Conservation (phyloP, 768 basidiomycete species). For the Amyloporia xantha region DNA sequence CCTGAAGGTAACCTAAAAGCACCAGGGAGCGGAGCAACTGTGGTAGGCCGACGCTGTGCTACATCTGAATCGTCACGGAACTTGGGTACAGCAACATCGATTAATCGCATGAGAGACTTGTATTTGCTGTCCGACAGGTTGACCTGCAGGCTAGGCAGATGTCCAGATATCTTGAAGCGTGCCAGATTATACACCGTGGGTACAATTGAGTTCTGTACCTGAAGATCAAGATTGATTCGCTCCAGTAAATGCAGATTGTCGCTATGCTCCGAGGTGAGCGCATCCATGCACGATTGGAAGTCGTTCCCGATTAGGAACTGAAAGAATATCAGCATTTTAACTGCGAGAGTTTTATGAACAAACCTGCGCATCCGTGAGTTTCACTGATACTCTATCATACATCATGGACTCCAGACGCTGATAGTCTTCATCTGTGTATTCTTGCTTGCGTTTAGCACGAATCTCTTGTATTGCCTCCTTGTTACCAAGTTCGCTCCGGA, state of each 20-base stretch:
- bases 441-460: slow-evolving; percentile 73
- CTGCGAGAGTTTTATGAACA: background rate
- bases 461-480: slow-evolving; percentile 74
- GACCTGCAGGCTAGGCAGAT: slow-evolving; percentile 78
- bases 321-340: slow-evolving; percentile 6
- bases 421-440: slow-evolving; percentile 86
- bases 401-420: slow-evolving; percentile 81
- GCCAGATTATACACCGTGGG: slow-evolving; percentile 76
- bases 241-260: slow-evolving; percentile 83
- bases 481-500: slow-evolving; percentile 84
- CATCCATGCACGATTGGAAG: slow-evolving; percentile 74
- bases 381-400: slow-evolving; percentile 87
- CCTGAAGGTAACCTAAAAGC: slow-evolving; percentile 47
- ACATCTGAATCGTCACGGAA: slow-evolving; percentile 38
- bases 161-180: slow-evolving; percentile 86
- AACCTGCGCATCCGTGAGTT: slow-evolving; percentile 87
- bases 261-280: slow-evolving; percentile 50
- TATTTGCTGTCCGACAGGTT: slow-evolving; percentile 91
- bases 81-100: slow-evolving; percentile 86
- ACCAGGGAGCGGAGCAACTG: slow-evolving; percentile 14
- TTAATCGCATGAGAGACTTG: slow-evolving; percentile 83
- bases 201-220: slow-evolving; percentile 90
- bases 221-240: slow-evolving; percentile 83
- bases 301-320: slow-evolving; percentile 89
- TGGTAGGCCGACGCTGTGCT: background rate